Conservation (phyloP, 2,329 filamentous ascomycete genomes). For the Colletotrichum lupini region DNA sequence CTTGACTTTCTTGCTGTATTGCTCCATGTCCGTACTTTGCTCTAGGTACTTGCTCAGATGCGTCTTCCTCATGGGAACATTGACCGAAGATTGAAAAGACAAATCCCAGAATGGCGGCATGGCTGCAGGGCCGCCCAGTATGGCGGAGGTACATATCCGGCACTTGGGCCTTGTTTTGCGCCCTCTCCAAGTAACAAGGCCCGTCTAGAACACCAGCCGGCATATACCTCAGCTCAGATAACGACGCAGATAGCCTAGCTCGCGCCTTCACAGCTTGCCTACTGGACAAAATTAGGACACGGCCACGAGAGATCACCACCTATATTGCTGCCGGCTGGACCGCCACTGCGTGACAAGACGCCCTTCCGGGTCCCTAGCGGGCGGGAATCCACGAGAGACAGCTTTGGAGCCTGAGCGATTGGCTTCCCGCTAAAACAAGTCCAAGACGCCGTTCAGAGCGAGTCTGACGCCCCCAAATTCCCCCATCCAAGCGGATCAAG, state of each 20-base stretch:
- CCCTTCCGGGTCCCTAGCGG: background rate
- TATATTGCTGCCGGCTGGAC: background rate
- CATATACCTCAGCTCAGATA: background rate
- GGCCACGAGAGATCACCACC: background rate
- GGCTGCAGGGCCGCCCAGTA: background rate
- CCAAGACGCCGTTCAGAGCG: background rate
- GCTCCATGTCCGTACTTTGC: no score
- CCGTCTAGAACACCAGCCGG: background rate
- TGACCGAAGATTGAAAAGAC: background rate
- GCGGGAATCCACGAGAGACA: background rate
- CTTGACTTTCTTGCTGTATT: no score
- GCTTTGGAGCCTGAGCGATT: slow-evolving; percentile 3
- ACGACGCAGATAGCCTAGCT: background rate
- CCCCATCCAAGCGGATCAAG: slow-evolving; percentile 20
- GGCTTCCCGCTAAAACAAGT: slow-evolving; percentile 22
- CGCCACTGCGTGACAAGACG: background rate
- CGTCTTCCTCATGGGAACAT: background rate
- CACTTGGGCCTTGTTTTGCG: background rate
- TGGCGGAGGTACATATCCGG: background rate
- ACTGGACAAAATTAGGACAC: background rate
- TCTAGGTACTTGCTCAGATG: background rate
- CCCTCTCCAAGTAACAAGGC: background rate
- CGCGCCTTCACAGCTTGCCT: background rate
- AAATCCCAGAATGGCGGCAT: background rate
- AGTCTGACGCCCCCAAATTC: slow-evolving; percentile 19